Percentiles rank a stretch among this genome's conserved stretches.
Evolutionary conservation across 371 early-diverging fungal species (phyloP).

Genomic region (Mucor lusitanicus): DNA sequence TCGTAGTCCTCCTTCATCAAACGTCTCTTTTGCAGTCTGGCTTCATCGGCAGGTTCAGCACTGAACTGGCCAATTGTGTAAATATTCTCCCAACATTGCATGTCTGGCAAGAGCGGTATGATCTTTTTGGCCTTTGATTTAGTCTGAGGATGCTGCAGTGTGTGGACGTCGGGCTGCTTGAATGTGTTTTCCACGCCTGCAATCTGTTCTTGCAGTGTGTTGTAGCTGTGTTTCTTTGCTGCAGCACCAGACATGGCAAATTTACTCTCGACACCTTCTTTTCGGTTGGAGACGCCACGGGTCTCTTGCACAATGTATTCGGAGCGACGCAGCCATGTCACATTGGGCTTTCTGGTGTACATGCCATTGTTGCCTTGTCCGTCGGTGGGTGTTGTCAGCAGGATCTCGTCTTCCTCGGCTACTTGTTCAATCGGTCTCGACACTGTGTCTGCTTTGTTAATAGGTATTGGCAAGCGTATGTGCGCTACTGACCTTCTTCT

Average conservation of each 20-base stretch:
- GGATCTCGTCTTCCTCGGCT: constrained; percentile 61
- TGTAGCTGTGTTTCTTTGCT: constrained; percentile 30
- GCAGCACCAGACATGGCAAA: constrained; percentile 34
- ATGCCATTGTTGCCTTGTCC: constrained; percentile 22
- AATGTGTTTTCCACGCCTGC: constrained; percentile 75
- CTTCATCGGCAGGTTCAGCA: constrained; percentile 68
- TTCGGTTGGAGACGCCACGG: constrained; percentile 24
- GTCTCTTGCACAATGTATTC: constrained; percentile 60
- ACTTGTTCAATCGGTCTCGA: constrained; percentile 42
- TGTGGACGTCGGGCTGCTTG: constrained; percentile 45
- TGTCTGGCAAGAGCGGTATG: constrained; percentile 79
- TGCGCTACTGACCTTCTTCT: constrained; percentile 25
- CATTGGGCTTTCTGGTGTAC: constrained; percentile 38
- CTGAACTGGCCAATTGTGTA: constrained; percentile 76
- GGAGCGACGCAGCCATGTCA: constrained; percentile 69
- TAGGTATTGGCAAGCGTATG: not conserved
- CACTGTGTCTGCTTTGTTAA: constrained; percentile 2
- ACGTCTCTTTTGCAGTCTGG: constrained; percentile 29
- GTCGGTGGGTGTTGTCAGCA: constrained; percentile 55
- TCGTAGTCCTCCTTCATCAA: not conserved
- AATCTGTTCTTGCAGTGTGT: constrained; percentile 65
- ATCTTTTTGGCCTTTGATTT: constrained; percentile 73
- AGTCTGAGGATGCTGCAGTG: constrained; percentile 75
- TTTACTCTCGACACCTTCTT: constrained; percentile 31
- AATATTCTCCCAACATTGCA: constrained; percentile 61